Percentiles rank a stretch among this genome's conserved stretches.
These are phyloP conservation scores for Sanghuangporus baumii DNA, from an alignment of 1,284 basidiomycete species.

Conservation along the genomic window DNA sequence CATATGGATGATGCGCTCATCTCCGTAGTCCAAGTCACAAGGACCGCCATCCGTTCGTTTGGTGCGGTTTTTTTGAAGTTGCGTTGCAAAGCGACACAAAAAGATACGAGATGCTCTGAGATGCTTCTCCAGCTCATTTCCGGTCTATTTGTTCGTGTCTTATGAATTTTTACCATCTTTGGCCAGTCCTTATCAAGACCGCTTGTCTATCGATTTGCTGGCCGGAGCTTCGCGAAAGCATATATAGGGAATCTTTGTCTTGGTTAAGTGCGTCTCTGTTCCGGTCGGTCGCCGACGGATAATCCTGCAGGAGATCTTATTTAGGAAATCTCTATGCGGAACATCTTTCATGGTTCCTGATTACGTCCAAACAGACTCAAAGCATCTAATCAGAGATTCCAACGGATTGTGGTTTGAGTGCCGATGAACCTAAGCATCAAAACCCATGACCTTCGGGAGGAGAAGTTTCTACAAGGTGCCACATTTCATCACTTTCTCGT, in stretches of 20 bases:
- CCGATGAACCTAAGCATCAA: not conserved
- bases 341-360: not conserved
- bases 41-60: not conserved
- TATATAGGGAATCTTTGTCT: not conserved
- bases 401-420: not conserved
- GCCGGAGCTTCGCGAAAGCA: not conserved
- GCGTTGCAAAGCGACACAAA: not conserved
- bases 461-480: too few species aligned
- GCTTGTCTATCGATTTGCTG: not conserved
- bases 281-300: not conserved
- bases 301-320: not conserved
- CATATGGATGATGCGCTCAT: not conserved
- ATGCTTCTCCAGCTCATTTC: not conserved
- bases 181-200: not conserved
- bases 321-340: not conserved
- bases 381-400: not conserved
- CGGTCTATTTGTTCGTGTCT: not conserved
- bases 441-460: not conserved
- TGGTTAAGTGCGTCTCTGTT: not conserved
- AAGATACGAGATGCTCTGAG: not conserved
- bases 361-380: not conserved
- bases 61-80: not conserved
- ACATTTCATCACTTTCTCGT: too few species aligned
- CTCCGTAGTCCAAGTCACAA: not conserved
- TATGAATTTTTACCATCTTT: constrained; percentile 2